Evolutionary conservation across 139 green algal genomes (phyloP), one percentile per base, ranked within the genome.

Genomic region (Picochlorum sp.): DNA sequence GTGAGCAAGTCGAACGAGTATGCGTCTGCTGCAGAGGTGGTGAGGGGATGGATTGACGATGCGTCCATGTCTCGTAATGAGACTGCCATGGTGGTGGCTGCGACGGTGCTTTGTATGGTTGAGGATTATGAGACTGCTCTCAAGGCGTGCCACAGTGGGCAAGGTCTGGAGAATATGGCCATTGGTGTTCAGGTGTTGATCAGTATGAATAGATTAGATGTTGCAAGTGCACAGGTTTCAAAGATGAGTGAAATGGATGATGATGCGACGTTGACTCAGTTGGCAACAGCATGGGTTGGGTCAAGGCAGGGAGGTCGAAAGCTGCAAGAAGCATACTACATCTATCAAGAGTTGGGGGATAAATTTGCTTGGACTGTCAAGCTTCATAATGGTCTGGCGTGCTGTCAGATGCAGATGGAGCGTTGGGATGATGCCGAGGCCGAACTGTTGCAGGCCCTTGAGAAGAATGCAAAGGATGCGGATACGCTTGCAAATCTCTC

Each of bases 321-420:
- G 77, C 80, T 97, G 34, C 87, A 96, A 68, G 94, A 99, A 66
- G 94, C 94, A 1, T 81, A 73, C 8, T 95, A 97, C 78, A 94
- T 97, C 23, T 98, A 89, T 72, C 85, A 80, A 57, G 94, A 99
- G 80, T 76, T 98, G 30, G 90, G 86, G 1, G 94, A 98, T 61
- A 96, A 94, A 83, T 96, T 89, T 81, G 87, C 61, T 21, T 97
- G 85, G 85, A 98, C 94, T 59, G 84, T 77, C 14, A 58, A 74
- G 46, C 78, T 99, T 61, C 76, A 94, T 68, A 96, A 95, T 56
- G 87, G 88, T 18, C 82, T 79, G 26, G 93, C 91, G 1, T 76
- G 88, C 52, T 94, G 83, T 78, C 77, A 89, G 71, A 96, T 98
- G 90, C 82, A 85, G 58, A 92, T 91, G 86, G 87, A 87, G 3